Conservation (phyloP, 2,329 filamentous ascomycete genomes). For the Alternaria triticimaculans region DNA sequence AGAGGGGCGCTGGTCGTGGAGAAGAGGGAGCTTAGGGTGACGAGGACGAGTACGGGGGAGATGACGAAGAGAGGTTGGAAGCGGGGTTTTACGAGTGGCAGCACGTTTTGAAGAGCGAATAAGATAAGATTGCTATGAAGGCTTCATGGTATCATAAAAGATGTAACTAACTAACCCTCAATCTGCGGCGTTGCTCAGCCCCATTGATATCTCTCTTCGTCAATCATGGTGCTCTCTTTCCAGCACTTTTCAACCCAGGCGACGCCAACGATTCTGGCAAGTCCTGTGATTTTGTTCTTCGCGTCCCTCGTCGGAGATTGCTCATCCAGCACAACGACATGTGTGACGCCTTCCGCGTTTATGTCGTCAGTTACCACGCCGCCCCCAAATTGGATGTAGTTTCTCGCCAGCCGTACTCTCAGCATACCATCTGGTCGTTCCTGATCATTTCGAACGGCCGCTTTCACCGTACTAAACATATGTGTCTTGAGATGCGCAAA, state of each 20-base stretch:
- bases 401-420: constrained; percentile 57
- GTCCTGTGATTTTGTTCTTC: constrained; percentile 41
- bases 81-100: constrained; percentile 32
- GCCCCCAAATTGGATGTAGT: constrained; percentile 72
- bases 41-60: constrained; percentile 18
- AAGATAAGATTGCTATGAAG: not conserved
- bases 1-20: constrained; percentile 33
- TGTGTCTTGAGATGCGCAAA: constrained; percentile 36
- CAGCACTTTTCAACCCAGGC: constrained; percentile 83
- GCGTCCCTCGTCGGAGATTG: constrained; percentile 56
- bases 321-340: constrained; percentile 67
- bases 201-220: constrained; percentile 63
- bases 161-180: not conserved
- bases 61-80: constrained; percentile 23
- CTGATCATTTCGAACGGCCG: constrained; percentile 20
- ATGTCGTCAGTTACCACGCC: constrained; percentile 63
- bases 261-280: constrained; percentile 73
- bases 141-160: not conserved
- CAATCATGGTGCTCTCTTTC: constrained; percentile 76
- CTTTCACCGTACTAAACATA: constrained; percentile 40
- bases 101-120: constrained; percentile 35
- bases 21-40: constrained; percentile 32
- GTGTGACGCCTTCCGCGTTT: constrained; percentile 67
- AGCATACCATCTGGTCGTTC: constrained; percentile 13
- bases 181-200: constrained; percentile 19